A percentile compares a stretch with the other conserved stretches of the same genome.
Conservation (phyloP, 2,329 filamentous ascomycete genomes). For the Fusarium sp. region DNA sequence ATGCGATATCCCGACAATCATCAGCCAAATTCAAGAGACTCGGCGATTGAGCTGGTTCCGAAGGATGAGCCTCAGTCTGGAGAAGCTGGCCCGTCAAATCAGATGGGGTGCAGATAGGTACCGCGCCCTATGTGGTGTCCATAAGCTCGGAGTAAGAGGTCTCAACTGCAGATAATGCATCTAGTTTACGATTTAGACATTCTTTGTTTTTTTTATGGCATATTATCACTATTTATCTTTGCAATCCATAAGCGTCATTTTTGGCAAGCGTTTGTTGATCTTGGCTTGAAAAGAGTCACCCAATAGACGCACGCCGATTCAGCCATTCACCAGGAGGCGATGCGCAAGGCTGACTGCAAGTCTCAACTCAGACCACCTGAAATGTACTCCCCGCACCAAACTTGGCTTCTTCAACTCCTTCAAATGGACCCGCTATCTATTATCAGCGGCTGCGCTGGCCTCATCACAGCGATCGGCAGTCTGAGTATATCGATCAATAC, state of each 20-base stretch:
- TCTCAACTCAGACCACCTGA: neutral
- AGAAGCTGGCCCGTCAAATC: neutral
- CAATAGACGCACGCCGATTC: neutral
- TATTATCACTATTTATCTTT: accelerated
- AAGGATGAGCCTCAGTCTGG: neutral
- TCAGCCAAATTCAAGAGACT: neutral
- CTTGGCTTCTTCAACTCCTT: neutral
- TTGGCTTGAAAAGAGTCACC: neutral
- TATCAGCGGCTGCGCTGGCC: slow-evolving; percentile 12
- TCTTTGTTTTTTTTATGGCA: accelerated
- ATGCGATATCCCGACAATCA: slow-evolving; percentile 14
- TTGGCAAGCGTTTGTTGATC: neutral
- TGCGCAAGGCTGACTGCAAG: neutral
- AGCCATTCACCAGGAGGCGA: neutral
- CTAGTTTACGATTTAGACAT: neutral
- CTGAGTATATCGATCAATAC: neutral
- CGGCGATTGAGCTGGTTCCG: neutral
- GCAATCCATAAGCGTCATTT: accelerated
- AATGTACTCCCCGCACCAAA: neutral
- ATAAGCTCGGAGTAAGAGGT: neutral
- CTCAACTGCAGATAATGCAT: neutral
- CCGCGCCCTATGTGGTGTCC: accelerated
- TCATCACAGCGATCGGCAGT: neutral
- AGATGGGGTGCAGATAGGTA: neutral
- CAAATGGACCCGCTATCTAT: slow-evolving; percentile 21